A percentile compares a stretch with the other conserved stretches of the same genome.
These are phyloP conservation scores for Cicer pinnatifidum DNA, from an alignment of 306 rosid genomes.

Conservation along the genomic window DNA sequence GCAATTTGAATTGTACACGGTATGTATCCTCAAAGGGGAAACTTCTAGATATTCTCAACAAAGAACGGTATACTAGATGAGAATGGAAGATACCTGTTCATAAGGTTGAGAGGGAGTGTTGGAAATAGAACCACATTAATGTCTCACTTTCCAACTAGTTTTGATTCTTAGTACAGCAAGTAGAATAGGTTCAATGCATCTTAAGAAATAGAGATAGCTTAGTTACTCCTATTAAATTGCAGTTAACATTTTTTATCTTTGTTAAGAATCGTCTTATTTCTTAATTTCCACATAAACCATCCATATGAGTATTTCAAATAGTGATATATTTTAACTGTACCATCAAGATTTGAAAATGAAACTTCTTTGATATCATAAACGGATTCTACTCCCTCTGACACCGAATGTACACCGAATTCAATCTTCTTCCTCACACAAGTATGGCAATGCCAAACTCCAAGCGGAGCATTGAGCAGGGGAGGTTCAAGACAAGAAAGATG, in stretches of 20 bases:
- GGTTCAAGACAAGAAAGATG: constrained; percentile 79
- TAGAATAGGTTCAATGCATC: neutral
- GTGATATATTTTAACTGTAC: constrained; percentile 45
- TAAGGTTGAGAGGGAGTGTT: too few relatives aligned
- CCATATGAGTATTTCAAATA: constrained; percentile 1
- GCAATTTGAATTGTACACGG: too few relatives aligned
- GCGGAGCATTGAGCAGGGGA: constrained; percentile 58
- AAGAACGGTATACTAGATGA: too few relatives aligned
- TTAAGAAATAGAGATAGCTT: neutral
- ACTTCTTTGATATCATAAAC: constrained; percentile 57
- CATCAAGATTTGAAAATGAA: constrained; percentile 48
- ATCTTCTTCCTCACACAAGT: constrained; percentile 63
- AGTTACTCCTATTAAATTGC: neutral
- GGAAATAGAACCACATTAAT: too few relatives aligned
- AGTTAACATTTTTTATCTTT: neutral
- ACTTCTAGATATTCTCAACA: too few relatives aligned
- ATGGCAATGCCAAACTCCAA: constrained; percentile 74
- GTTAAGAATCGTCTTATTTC: neutral
- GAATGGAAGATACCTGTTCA: too few relatives aligned
- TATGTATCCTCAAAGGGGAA: too few relatives aligned
- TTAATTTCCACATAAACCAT: neutral
- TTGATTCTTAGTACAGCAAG: neutral
- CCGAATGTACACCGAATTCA: constrained; percentile 62
- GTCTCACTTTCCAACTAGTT: neutral
- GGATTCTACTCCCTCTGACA: constrained; percentile 71